A percentile compares a stretch with the other conserved stretches of the same genome.
These are phyloP conservation scores for Pulveroboletus sp. DNA, from an alignment of 768 basidiomycete genomes.

Conservation along the genomic window DNA sequence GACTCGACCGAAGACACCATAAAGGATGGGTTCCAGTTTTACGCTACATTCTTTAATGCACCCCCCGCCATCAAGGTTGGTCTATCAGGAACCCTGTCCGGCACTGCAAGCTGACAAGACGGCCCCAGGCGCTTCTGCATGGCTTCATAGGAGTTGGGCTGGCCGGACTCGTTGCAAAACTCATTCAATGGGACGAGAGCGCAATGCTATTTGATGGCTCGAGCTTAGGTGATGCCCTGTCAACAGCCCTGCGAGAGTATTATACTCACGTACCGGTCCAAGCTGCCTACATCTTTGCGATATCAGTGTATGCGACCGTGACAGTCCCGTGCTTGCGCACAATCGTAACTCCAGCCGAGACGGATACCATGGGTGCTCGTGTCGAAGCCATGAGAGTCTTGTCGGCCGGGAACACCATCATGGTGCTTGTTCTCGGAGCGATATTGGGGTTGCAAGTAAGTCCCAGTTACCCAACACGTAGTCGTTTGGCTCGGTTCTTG, in stretches of 20 bases:
- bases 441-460: constrained; percentile 72
- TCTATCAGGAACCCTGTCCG: background rate
- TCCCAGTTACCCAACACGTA: constrained; percentile 7
- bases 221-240: constrained; percentile 59
- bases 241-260: background rate
- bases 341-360: constrained; percentile 54
- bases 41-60: constrained; percentile 87
- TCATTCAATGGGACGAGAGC: constrained; percentile 86
- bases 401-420: constrained; percentile 83
- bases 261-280: constrained; percentile 16
- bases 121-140: constrained; percentile 73
- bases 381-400: constrained; percentile 77
- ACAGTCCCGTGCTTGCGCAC: constrained; percentile 75
- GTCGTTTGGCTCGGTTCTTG: background rate
- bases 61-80: constrained; percentile 90
- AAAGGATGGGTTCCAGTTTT: constrained; percentile 82
- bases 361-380: constrained; percentile 60
- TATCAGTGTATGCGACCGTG: constrained; percentile 80
- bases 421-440: constrained; percentile 60
- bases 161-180: constrained; percentile 68
- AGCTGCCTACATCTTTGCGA: constrained; percentile 72
- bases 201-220: constrained; percentile 95
- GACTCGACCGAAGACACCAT: constrained; percentile 58
- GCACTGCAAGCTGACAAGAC: background rate
- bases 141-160: constrained; percentile 78